Evolutionary conservation across 805 yeast genomes (phyloP).

Genomic region (Myxozyma geophila): DNA sequence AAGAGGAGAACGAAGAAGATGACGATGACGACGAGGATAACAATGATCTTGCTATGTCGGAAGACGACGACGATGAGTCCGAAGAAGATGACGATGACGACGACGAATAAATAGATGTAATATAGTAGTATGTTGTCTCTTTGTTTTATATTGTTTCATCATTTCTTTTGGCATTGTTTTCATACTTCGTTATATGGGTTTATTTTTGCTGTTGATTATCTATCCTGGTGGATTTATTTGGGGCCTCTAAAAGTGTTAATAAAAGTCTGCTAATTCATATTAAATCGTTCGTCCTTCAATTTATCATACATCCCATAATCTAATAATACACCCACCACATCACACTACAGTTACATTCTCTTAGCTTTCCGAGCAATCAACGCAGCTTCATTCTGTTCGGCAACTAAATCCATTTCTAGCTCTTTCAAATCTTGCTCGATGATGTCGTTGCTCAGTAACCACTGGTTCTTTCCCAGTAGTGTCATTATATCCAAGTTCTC

Average conservation of each 20-base stretch:
- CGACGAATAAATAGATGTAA: conserved; percentile 13
- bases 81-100: conserved; percentile 16
- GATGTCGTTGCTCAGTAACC: conserved; percentile 43
- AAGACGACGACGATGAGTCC: conserved; percentile 10
- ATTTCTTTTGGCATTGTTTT: not conserved
- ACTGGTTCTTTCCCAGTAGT: conserved; percentile 42
- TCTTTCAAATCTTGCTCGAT: conserved; percentile 37
- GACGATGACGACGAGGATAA: conserved; percentile 23
- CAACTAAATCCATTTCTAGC: conserved; percentile 37
- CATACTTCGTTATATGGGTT: not conserved
- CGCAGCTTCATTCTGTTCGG: conserved; percentile 30
- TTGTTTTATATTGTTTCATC: not conserved
- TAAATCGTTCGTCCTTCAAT: not conserved
- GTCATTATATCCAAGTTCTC: conserved; percentile 41
- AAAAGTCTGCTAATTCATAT: not conserved
- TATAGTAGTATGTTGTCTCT: conserved; percentile 6
- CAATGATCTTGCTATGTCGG: not conserved
- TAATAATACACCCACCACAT: not conserved
- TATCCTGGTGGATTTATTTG: conserved; percentile 1
- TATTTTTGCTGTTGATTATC: not conserved
- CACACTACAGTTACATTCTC: not conserved
- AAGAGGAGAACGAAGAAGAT: conserved; percentile 36
- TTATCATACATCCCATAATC: not conserved
- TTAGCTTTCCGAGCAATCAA: conserved; percentile 18
- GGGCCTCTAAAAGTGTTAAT: conserved; percentile 6